Evolutionary conservation across 768 basidiomycete species (phyloP), one percentile per base, ranked within the genome.

Genomic region (Mycena olivaceomarginata): DNA sequence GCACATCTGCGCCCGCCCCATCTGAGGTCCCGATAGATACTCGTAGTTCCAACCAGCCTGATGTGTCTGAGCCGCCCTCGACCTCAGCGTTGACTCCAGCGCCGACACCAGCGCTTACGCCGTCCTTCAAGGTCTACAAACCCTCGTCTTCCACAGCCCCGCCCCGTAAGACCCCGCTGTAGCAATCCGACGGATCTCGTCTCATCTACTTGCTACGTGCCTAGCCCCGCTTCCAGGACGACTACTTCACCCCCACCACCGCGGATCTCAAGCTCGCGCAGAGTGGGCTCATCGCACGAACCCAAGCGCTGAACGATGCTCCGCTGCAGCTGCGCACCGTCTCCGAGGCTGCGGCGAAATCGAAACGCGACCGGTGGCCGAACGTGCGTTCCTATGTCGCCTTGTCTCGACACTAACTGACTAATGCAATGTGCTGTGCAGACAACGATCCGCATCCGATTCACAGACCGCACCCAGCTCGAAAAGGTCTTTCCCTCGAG

Each of bases 391-490:
- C 16, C 7, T n/a, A 20, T 20, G 25, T 16, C 20, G 37, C 43
- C 25, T 15, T 48, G 63, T 31, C 41, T 11, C 31, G 18, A 51
- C 40, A 45, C 71, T 68, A 0, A 73, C 43, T 68, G 0, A 72
- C 43, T 68, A 1, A 72, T 45, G 51, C 31, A 31, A 31, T 31
- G 31, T 31, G 31, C 4, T 56, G 18, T 53, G 20, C 79, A 97
- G 96, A 96, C 96, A 2, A 94, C 90, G 4, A 95, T 98, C 79
- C 92, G 97, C 22, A 85, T 98, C 79, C 91, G 91, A 80, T 98
- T 98, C 85, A 87, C 92, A 25, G 96, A 98, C 84, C 91, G 94
- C 64, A 95, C 93, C 2, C 93, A 94, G 82, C 88, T 98, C 16
- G 97, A 98, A 86, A 93, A 92, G 80, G 85, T 85, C 0, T 97